Percentiles rank a stretch among this genome's conserved stretches.
phyloP scores from a whole-genome alignment of 2,329 filamentous ascomycete genomes.

The Mollisiaceae sp. region DNA sequence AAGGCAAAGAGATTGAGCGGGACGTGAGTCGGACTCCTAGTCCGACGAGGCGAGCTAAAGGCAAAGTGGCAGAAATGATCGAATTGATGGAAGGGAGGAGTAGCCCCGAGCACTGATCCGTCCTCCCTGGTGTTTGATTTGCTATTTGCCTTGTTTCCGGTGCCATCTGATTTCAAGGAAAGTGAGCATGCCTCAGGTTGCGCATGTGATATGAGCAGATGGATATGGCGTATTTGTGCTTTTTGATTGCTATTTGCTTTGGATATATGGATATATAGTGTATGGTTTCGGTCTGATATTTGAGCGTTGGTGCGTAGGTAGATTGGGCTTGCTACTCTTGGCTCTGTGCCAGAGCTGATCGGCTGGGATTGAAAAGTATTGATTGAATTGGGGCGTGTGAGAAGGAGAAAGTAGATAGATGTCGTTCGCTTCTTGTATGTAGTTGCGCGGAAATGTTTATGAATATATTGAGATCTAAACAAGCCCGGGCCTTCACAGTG shows the following conservation, averaged over 20 bases:
- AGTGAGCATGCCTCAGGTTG: neutral
- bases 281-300: neutral
- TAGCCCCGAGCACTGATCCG: constrained; percentile 4
- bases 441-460: constrained; percentile 1
- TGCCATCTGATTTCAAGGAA: neutral
- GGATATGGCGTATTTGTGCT: neutral
- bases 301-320: neutral
- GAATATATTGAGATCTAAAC: constrained; percentile 3
- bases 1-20: neutral
- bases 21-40: neutral
- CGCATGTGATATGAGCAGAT: neutral
- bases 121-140: neutral
- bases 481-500: neutral
- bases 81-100: neutral
- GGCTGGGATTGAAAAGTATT: neutral
- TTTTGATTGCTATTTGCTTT: neutral
- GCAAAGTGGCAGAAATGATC: constrained; percentile 10
- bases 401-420: constrained; percentile 2
- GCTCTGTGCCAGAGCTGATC: neutral
- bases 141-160: neutral
- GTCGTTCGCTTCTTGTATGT: constrained; percentile 13
- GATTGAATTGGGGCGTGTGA: neutral
- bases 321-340: neutral
- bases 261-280: constrained; percentile 6
- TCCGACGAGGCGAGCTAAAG: constrained; percentile 17